phyloP scores from a whole-genome alignment of 2,329 filamentous ascomycete genomes.

The Davidsoniella neocaledoniae region DNA sequence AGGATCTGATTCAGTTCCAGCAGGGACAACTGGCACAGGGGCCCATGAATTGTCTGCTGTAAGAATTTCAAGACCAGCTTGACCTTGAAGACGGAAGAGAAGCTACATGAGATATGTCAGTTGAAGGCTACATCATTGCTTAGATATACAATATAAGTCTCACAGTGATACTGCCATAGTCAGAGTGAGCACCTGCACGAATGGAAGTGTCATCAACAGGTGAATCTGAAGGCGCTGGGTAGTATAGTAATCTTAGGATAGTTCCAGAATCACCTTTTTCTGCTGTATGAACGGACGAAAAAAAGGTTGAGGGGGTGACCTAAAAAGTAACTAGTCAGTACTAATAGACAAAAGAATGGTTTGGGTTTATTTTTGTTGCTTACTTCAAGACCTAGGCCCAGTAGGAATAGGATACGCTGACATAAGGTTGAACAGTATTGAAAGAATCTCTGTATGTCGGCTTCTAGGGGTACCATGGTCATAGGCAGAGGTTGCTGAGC shows the following conservation, averaged over 20 bases:
- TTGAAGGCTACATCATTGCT: neutral
- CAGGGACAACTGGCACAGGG: slow-evolving; percentile 49
- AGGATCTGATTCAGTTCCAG: slow-evolving; percentile 38
- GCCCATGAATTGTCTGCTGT: slow-evolving; percentile 40
- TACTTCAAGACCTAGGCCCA: slow-evolving; percentile 61
- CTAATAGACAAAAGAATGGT: neutral
- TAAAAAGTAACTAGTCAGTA: neutral
- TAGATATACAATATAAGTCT: neutral
- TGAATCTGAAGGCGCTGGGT: slow-evolving; percentile 34
- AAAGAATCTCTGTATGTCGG: slow-evolving; percentile 49
- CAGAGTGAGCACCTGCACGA: slow-evolving; percentile 79
- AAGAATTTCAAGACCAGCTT: slow-evolving; percentile 73
- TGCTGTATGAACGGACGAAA: slow-evolving; percentile 33
- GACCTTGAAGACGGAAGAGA: slow-evolving; percentile 74
- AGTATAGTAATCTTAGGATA: slow-evolving; percentile 56
- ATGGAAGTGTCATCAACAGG: slow-evolving; percentile 29
- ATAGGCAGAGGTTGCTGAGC: slow-evolving; percentile 62
- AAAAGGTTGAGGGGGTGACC: slow-evolving; percentile 33
- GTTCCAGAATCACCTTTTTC: slow-evolving; percentile 32
- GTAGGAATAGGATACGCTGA: slow-evolving; percentile 53
- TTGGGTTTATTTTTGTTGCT: slow-evolving; percentile 11
- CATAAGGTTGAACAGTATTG: slow-evolving; percentile 56
- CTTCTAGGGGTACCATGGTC: slow-evolving; percentile 41
- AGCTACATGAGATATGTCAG: slow-evolving; percentile 19
- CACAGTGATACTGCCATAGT: slow-evolving; percentile 53